Base-by-base conservation (phyloP, 2,329 filamentous ascomycete species). In the Xylariales sp. region DNA sequence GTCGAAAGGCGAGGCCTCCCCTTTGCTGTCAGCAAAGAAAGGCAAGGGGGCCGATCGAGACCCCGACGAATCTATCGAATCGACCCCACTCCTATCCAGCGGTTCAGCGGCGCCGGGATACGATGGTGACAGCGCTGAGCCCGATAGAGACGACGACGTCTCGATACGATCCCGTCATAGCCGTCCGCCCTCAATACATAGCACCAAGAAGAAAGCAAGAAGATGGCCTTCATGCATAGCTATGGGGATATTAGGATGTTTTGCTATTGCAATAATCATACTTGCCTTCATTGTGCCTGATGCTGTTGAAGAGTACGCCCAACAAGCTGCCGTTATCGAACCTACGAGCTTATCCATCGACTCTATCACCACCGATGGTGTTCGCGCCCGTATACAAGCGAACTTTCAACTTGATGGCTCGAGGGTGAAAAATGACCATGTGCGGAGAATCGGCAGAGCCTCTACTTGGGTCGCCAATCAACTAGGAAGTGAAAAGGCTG, bases 301-400 rank as follows among this genome's bases (percentile, higher is more conserved):
- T 16, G 88, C 91, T 7, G 88, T 97, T 10, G 89, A 97, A 80
- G 87, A 93, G 77, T 99, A 99, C 80, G 93, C 92, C 56, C 91
- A 95, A 80, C 86, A 94, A 78, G 93, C 94, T 3, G 86, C 91
- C 30, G 89, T 95, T 18, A 87, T 99, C 72, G 89, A 94, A 76
- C 93, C 96, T 1, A 94, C 91, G 5, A 92, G 90, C 72, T 81
- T 99, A 23, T 93, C 94, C 1, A 89, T 99, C 67, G 92, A 96
- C 75, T 93, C 91, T 1, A 91, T 97, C 72, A 97, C 93, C 0
- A 77, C 88, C 7, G 86, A 90, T 66, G 95, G 96, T 12, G 87
- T 97, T 8, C 88, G 87, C 69, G 91, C 93, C 39, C 90, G 93
- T 70, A 85, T 99, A 54, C 91, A 94, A 75, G 95, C 92, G 23